Evolutionary conservation across 805 yeast genomes (phyloP).

Genomic region (Candida takata): DNA sequence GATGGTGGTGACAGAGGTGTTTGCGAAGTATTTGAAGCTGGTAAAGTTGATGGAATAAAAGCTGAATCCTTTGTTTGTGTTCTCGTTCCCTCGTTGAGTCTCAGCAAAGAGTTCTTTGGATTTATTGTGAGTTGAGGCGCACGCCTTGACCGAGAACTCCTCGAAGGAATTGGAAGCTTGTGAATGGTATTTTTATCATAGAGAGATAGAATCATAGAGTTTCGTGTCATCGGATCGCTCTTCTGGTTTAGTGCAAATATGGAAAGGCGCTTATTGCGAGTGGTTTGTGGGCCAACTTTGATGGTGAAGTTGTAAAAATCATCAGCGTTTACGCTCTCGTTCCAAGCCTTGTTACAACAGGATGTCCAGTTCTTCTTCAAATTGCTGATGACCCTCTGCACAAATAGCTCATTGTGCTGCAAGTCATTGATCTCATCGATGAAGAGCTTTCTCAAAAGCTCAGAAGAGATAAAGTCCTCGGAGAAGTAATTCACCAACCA

Average conservation of each 20-base stretch:
- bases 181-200: conserved; percentile 17
- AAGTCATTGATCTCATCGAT: conserved; percentile 28
- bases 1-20: conserved; percentile 5
- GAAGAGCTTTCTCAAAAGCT: conserved; percentile 39
- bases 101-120: conserved; percentile 22
- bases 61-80: conserved; percentile 1
- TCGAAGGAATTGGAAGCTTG: conserved; percentile 15
- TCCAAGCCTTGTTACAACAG: conserved; percentile 24
- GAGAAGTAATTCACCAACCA: conserved; percentile 85
- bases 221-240: conserved; percentile 33
- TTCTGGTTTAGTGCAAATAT: conserved; percentile 31
- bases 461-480: conserved; percentile 66
- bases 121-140: conserved; percentile 17
- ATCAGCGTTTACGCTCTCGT: conserved; percentile 24
- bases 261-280: conserved; percentile 29
- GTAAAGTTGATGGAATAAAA: conserved; percentile 2
- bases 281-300: conserved; percentile 23
- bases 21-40: conserved; percentile 2
- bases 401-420: conserved; percentile 18
- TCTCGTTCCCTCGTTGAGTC: conserved; percentile 11
- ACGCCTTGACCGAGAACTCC: conserved; percentile 8
- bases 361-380: conserved; percentile 45
- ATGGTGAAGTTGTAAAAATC: conserved; percentile 18
- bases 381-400: conserved; percentile 34
- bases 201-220: conserved; percentile 32